Evolutionary conservation across 306 rosid genomes (phyloP), one percentile per base, ranked within the genome.

Genomic region (Malus sieversii): DNA sequence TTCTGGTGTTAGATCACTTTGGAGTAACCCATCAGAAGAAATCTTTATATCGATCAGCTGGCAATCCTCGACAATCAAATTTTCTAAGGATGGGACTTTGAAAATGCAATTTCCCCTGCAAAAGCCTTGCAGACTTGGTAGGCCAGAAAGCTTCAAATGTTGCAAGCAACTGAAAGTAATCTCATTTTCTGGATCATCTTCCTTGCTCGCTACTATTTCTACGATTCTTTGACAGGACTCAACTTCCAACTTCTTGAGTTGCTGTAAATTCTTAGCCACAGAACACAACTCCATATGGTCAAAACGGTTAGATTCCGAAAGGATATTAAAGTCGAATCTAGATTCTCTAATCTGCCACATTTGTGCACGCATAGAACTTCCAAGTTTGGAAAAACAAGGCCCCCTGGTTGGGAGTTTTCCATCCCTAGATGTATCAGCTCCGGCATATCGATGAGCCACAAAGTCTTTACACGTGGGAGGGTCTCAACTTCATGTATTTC

Each of bases 251-350:
- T 3, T 4, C 52, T 6, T 18, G 61, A 70, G 74, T 9, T 70
- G 61, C 10, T 16, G 33, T 20, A 70, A 51, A 29, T 32, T 20
- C 35, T 22, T 59, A 60, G 68, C 77, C 35, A 73, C 58, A 12
- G 44, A 58, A 59, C 16, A 46, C 40, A 52, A 16, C 0, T 0
- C 1, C 0, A 0, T 23, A 23, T 23, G 25, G 25, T 23, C 1
- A 32, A 32, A 32, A 0, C 4, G 33, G 33, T 32, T 32, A 32
- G 33, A 32, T 32, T 32, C 33, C 5, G 33, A 32, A 32, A 32
- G 5, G 33, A 32, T 32, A 32, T 32, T 5, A 32, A 32, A 0
- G 33, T 0, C 4, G 33, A 32, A 32, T 5, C 33, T 32, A 32
- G 33, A 32, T 32, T 32, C 33, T 32, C 33, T 32, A 32, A 32